A percentile compares a stretch with the other conserved stretches of the same genome.
Evolutionary conservation across 179 eudicot species (phyloP).

Genomic region (Corrigiola litoralis): DNA sequence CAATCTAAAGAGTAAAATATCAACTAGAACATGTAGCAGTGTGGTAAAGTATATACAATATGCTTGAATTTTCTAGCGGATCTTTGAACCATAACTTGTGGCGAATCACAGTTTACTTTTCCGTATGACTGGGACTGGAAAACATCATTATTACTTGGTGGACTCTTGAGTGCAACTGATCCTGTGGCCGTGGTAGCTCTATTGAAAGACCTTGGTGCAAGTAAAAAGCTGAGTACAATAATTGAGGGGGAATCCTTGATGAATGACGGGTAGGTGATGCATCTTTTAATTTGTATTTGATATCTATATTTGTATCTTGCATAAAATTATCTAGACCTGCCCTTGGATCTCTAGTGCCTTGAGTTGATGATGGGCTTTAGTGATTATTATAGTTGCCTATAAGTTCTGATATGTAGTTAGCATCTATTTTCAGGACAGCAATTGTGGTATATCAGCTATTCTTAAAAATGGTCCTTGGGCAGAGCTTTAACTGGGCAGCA

Average conservation of each 20-base stretch:
- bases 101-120: slow-evolving; percentile 51
- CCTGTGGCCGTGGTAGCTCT: slow-evolving; percentile 98
- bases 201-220: slow-evolving; percentile 95
- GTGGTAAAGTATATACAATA: background rate
- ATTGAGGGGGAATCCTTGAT: slow-evolving; percentile 96
- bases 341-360: too few species aligned
- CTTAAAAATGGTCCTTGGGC: slow-evolving; percentile 67
- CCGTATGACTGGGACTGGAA: slow-evolving; percentile 95
- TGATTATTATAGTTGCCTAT: slow-evolving; percentile 1
- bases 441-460: slow-evolving; percentile 91
- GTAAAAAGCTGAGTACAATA: slow-evolving; percentile 91
- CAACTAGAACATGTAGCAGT: background rate
- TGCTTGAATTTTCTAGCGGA: background rate
- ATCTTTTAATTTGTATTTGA: background rate
- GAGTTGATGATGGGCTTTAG: background rate
- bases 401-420: background rate
- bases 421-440: slow-evolving; percentile 66
- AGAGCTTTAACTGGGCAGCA: slow-evolving; percentile 54
- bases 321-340: too few species aligned
- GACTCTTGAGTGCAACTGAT: slow-evolving; percentile 97
- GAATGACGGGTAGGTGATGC: slow-evolving; percentile 81
- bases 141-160: slow-evolving; percentile 87
- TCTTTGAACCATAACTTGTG: background rate
- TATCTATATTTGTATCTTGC: too few species aligned
- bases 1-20: background rate